A percentile compares a stretch with the other conserved stretches of the same genome.
Conservation (phyloP, 305 asterid genomes). For the Coffea humblotiana region DNA sequence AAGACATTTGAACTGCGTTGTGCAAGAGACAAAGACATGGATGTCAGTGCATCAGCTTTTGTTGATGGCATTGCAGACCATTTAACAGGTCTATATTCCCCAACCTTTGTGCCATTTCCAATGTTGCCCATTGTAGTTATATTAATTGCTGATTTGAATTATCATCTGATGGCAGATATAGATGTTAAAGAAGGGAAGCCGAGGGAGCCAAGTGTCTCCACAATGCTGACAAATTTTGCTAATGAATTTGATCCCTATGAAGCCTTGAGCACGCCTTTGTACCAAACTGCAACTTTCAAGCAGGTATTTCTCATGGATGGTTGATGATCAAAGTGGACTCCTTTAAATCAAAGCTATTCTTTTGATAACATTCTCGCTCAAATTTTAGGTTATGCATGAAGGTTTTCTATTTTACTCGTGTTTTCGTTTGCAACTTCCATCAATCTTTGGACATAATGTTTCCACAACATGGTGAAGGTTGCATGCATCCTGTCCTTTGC, state of each 20-base stretch:
- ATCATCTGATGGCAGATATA: conserved; percentile 30
- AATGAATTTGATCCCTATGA: conserved; percentile 88
- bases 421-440: neutral
- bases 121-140: neutral
- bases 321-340: neutral
- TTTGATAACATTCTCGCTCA: neutral
- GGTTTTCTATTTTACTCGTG: neutral
- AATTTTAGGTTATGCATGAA: neutral
- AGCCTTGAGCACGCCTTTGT: conserved; percentile 84
- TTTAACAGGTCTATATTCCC: conserved; percentile 39
- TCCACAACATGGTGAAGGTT: neutral
- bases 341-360: neutral
- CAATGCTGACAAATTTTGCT: conserved; percentile 75
- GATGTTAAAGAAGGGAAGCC: conserved; percentile 37
- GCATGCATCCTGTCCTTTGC: too few relatives aligned
- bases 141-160: conserved; percentile 3
- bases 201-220: conserved; percentile 65
- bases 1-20: conserved; percentile 45
- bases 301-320: conserved; percentile 48
- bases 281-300: conserved; percentile 96
- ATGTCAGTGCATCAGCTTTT: conserved; percentile 49
- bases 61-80: conserved; percentile 41
- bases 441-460: neutral
- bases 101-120: neutral
- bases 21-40: conserved; percentile 55